Percentiles rank a stretch among this genome's conserved stretches.
phyloP scores from a whole-genome alignment of 805 yeast species.

The Maudiozyma turicensis region DNA sequence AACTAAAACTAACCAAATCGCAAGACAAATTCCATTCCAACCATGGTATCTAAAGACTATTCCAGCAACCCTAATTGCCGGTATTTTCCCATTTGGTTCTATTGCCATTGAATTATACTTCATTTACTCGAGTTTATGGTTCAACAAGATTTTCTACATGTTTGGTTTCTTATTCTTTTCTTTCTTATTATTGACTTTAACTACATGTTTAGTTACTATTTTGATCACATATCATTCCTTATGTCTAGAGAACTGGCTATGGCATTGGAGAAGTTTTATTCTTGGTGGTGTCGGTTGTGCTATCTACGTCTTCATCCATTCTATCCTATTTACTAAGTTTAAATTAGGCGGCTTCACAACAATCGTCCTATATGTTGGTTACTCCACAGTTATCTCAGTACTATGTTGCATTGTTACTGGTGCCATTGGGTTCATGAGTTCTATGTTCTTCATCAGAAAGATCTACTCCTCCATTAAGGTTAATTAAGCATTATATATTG shows the following conservation, averaged over 20 bases:
- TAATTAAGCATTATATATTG: conserved; percentile 36
- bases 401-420: conserved; percentile 79
- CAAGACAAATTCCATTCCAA: conserved; percentile 90
- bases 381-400: conserved; percentile 61
- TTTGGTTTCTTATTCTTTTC: conserved; percentile 93
- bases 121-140: conserved; percentile 87
- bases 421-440: conserved; percentile 71
- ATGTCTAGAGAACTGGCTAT: conserved; percentile 84
- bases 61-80: conserved; percentile 65
- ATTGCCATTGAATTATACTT: conserved; percentile 92
- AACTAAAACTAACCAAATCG: conserved; percentile 88
- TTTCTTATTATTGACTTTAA: conserved; percentile 67
- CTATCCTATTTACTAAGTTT: conserved; percentile 63
- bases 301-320: conserved; percentile 72
- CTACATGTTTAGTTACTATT: conserved; percentile 72
- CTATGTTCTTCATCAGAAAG: conserved; percentile 61
- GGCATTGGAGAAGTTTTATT: conserved; percentile 94
- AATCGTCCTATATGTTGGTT: conserved; percentile 71
- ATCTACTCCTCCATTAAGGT: conserved; percentile 83
- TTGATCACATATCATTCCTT: conserved; percentile 74
- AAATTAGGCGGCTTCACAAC: conserved; percentile 67
- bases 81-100: conserved; percentile 90
- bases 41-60: conserved; percentile 69
- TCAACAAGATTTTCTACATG: conserved; percentile 89
- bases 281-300: conserved; percentile 92